Evolutionary conservation across 306 rosid species (phyloP).

Genomic region (Trifolium dubium): DNA sequence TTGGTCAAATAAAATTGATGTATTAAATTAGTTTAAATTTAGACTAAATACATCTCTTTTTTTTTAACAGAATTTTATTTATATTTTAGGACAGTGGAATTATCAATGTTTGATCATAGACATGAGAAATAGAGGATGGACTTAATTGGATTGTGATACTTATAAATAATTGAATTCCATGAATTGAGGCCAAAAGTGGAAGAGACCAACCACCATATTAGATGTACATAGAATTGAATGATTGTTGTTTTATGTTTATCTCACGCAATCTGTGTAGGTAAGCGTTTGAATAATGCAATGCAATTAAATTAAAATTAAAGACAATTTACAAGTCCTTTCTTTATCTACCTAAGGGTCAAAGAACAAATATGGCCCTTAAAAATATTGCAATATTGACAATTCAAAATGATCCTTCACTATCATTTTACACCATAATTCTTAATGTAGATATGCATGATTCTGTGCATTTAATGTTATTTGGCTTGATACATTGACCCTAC

Average conservation of each 20-base stretch:
- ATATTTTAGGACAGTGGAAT: too few species aligned
- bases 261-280: background rate
- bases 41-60: too few species aligned
- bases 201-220: constrained; percentile 13
- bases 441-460: background rate
- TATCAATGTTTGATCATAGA: background rate
- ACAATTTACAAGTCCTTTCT: background rate
- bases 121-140: constrained; percentile 7
- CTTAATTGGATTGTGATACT: constrained; percentile 31
- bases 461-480: background rate
- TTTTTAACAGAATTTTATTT: too few species aligned
- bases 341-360: background rate
- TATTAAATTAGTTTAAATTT: too few species aligned
- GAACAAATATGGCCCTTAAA: background rate
- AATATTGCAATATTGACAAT: constrained; percentile 12
- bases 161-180: constrained; percentile 33
- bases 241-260: background rate
- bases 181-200: constrained; percentile 31
- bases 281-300: constrained; percentile 6
- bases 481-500: background rate
- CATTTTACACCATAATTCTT: background rate
- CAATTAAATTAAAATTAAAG: background rate
- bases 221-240: constrained; percentile 19
- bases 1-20: too few species aligned
- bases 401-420: constrained; percentile 4